These are phyloP conservation scores for Davidsoniella eucalypti DNA, from an alignment of 2,329 filamentous ascomycete species.

Conservation along the genomic window DNA sequence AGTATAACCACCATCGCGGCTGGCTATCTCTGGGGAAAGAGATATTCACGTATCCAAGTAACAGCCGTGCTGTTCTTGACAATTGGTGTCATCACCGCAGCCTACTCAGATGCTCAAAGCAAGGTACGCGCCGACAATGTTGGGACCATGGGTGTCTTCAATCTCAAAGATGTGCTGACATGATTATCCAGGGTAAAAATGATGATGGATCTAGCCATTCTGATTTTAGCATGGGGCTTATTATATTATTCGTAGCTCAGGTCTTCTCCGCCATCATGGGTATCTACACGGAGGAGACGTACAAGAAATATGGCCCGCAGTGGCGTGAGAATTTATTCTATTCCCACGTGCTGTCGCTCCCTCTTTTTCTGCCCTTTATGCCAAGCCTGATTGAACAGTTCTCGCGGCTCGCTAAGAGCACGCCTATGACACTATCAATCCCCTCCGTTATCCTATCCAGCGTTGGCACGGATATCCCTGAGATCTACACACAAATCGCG, in stretches of 20 bases:
- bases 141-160: no score
- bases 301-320: conserved; percentile 67
- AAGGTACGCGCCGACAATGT: conserved; percentile 40
- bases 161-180: not conserved
- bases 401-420: conserved; percentile 42
- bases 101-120: conserved; percentile 72
- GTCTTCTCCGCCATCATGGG: conserved; percentile 87
- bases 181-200: conserved; percentile 11
- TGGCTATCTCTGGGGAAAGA: conserved; percentile 74
- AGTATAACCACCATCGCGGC: conserved; percentile 90
- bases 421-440: conserved; percentile 28
- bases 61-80: conserved; percentile 71
- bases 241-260: conserved; percentile 75
- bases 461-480: not conserved
- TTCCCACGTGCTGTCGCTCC: conserved; percentile 59
- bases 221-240: conserved; percentile 46
- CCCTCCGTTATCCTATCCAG: conserved; percentile 2
- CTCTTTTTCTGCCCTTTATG: conserved; percentile 59
- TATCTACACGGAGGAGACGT: conserved; percentile 83
- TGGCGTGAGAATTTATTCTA: conserved; percentile 98
- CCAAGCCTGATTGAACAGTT: conserved; percentile 50
- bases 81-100: conserved; percentile 69
- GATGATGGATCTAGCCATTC: conserved; percentile 15
- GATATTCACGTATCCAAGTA: conserved; percentile 65
- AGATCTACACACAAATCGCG: not conserved